Base-by-base conservation (phyloP, 2,329 filamentous ascomycete genomes). In the Aurifilum marmelostoma region DNA sequence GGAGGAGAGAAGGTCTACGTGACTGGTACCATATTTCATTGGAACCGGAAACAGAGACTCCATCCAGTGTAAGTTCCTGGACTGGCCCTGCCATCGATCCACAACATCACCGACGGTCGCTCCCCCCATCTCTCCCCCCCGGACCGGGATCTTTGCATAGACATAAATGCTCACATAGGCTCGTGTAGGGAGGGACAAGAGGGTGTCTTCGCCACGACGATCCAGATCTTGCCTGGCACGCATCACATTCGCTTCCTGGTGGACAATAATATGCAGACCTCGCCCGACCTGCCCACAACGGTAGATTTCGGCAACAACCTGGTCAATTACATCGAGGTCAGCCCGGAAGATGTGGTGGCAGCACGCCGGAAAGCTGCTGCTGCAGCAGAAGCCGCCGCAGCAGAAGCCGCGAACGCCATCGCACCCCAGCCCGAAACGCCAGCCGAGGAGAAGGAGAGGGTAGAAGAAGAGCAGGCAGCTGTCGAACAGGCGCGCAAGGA, bases 261-360 rank as follows among this genome's bases (percentile, higher is more conserved):
- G 64, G 95, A 98, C 80, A 92, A 92, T 69, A 91, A 95, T 76
- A 97, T 97, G 93, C 88, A 91, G 77, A 96, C 94, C 18, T 96
- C 93, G 21, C 89, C 92, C 70, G 89, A 92, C 72, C 85, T 97
- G 67, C 95, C 96, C 18, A 98, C 96, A 0, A 97, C 96, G 1
- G 96, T 99, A 69, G 96, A 99, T 79, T 97, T 97, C 79, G 97
- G 94, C 73, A 98, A 98, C 82, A 97, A 97, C 77, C 85, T 99
- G 24, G 95, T 99, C 80, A 99, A 99, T 81, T 99, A 98, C 78
- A 93, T 99, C 76, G 96, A 99, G 82, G 92, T 98, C 71, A 92
- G 87, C 75, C 89, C 92, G 47, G 91, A 94, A 67, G 91, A 94
- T 75, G 80, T 90, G 39, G 83, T 84, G 14, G 76, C 78, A 34